phyloP scores from a whole-genome alignment of 2,329 filamentous ascomycete species.

The Talaromyces sp. region DNA sequence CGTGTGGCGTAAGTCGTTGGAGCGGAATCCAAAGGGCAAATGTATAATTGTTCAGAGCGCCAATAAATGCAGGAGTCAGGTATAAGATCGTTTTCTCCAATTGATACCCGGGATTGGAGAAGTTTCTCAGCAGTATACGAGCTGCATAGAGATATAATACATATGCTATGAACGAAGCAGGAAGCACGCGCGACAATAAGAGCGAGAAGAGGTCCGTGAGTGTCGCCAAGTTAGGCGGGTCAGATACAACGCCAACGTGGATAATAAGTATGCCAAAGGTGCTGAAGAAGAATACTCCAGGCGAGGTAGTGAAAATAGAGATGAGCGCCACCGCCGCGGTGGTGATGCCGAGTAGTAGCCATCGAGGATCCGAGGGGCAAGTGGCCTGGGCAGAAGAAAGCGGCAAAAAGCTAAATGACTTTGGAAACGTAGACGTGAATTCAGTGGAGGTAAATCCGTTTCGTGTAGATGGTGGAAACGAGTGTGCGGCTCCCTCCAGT shows the following conservation, averaged over 20 bases:
- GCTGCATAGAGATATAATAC: constrained; percentile 84
- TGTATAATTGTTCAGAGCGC: constrained; percentile 89
- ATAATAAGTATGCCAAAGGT: constrained; percentile 79
- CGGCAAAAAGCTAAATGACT: constrained; percentile 72
- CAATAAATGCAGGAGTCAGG: constrained; percentile 86
- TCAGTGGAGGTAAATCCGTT: constrained; percentile 70
- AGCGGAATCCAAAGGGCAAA: constrained; percentile 85
- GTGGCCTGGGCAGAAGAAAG: constrained; percentile 51
- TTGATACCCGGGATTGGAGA: constrained; percentile 59
- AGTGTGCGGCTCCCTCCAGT: constrained; percentile 62
- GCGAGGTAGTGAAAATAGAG: constrained; percentile 74
- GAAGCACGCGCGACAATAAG: constrained; percentile 74
- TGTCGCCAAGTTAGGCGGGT: constrained; percentile 66
- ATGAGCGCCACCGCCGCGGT: constrained; percentile 71
- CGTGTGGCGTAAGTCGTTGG: constrained; percentile 81
- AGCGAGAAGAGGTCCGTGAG: constrained; percentile 70
- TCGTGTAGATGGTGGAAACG: constrained; percentile 59
- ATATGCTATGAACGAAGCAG: constrained; percentile 79
- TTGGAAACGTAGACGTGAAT: constrained; percentile 87
- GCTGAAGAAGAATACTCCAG: constrained; percentile 77
- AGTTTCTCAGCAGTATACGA: constrained; percentile 61
- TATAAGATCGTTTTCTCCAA: constrained; percentile 86
- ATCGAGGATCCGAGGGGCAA: constrained; percentile 70
- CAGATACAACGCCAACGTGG: constrained; percentile 83
- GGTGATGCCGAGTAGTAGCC: constrained; percentile 77